A percentile compares a stretch with the other conserved stretches of the same genome.
Conservation (phyloP, 805 yeast genomes). For the Saccharomycopsis synnaedendra region DNA sequence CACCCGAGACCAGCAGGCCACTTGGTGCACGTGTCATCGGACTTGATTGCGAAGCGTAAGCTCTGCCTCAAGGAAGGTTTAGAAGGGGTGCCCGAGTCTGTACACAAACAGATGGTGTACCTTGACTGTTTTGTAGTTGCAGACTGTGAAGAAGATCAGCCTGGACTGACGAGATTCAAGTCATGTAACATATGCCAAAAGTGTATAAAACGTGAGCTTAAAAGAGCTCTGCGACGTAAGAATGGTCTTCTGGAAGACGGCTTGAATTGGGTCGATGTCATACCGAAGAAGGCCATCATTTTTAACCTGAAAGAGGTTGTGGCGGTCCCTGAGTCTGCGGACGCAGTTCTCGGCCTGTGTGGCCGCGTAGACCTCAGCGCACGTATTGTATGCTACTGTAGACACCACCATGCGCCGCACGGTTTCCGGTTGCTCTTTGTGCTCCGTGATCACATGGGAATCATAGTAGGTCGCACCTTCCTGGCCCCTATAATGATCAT, state of each 20-base stretch:
- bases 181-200: conserved; percentile 76
- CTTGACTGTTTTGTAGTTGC: conserved; percentile 77
- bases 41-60: conserved; percentile 21
- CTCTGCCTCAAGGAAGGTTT: conserved; percentile 25
- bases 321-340: conserved; percentile 54
- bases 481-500: conserved; percentile 80
- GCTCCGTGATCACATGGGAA: conserved; percentile 45
- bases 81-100: conserved; percentile 24
- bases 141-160: conserved; percentile 19
- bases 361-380: conserved; percentile 41
- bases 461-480: conserved; percentile 58
- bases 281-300: conserved; percentile 72
- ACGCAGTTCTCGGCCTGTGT: conserved; percentile 17
- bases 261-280: conserved; percentile 63
- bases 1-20: conserved; percentile 70
- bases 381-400: conserved; percentile 88
- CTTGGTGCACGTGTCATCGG: conserved; percentile 60
- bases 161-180: conserved; percentile 16
- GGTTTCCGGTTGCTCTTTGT: conserved; percentile 73
- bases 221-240: conserved; percentile 88
- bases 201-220: conserved; percentile 86
- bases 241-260: conserved; percentile 66
- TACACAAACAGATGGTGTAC: conserved; percentile 44
- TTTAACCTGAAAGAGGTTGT: conserved; percentile 87
- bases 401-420: conserved; percentile 82